These are phyloP conservation scores for Mycena galericulata DNA, from an alignment of 768 basidiomycete species.

Conservation along the genomic window DNA sequence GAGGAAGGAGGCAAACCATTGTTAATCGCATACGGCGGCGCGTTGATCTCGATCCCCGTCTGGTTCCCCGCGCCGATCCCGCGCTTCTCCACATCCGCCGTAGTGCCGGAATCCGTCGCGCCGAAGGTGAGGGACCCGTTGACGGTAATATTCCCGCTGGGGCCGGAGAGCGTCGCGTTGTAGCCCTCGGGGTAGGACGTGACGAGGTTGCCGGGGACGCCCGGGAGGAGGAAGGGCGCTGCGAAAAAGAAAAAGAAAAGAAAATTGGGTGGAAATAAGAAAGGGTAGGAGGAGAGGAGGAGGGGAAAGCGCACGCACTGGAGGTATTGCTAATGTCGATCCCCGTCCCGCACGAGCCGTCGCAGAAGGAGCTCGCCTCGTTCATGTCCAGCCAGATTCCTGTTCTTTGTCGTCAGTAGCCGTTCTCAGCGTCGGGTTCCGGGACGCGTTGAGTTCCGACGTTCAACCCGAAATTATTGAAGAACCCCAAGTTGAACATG, in stretches of 20 bases:
- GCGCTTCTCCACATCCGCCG: too few relatives aligned
- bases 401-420: too few relatives aligned
- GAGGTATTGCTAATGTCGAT: constrained; percentile 65
- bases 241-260: background rate
- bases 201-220: constrained; percentile 63
- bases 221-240: constrained; percentile 67
- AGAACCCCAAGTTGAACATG: too few relatives aligned
- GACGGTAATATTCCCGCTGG: constrained; percentile 81
- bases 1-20: constrained; percentile 73
- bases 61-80: constrained; percentile 65
- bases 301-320: constrained; percentile 9
- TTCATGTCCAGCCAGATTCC: constrained; percentile 83
- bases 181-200: constrained; percentile 81
- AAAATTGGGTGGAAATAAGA: background rate
- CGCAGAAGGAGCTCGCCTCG: constrained; percentile 74
- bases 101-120: constrained; percentile 4
- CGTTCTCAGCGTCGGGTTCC: too few relatives aligned
- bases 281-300: background rate
- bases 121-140: constrained; percentile 71
- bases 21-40: constrained; percentile 77
- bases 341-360: constrained; percentile 70
- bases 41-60: constrained; percentile 61
- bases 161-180: constrained; percentile 68
- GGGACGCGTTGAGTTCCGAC: too few relatives aligned
- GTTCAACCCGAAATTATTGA: too few relatives aligned